These are phyloP conservation scores for Solanum infundibuliforme DNA, from an alignment of 257 asterid species.

Conservation along the genomic window DNA sequence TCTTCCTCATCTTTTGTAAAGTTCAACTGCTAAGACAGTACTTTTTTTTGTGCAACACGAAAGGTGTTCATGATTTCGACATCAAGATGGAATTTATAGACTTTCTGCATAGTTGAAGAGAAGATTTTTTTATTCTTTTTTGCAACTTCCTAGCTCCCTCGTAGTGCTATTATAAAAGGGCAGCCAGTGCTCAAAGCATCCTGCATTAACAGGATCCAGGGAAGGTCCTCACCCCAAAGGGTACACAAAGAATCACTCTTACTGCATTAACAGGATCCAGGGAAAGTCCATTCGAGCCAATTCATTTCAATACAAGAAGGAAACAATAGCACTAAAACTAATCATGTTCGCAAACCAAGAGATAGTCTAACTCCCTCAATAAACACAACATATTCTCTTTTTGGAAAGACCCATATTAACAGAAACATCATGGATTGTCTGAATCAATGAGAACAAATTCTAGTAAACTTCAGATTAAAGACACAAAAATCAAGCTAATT, in stretches of 20 bases:
- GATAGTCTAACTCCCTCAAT: not conserved
- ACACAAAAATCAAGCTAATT: not conserved
- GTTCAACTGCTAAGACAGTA: not conserved
- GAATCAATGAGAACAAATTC: not conserved
- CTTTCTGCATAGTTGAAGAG: not conserved
- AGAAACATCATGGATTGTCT: not conserved
- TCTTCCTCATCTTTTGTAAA: not conserved
- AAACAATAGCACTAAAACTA: not conserved
- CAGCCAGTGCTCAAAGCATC: not conserved
- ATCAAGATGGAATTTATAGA: not conserved
- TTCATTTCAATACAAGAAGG: not conserved
- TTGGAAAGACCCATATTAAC: no score
- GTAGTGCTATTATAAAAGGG: not conserved
- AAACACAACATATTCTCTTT: no score
- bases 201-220: not conserved
- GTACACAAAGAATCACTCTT: no score
- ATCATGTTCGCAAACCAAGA: not conserved
- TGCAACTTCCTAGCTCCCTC: not conserved
- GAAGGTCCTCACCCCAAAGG: no score
- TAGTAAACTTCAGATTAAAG: not conserved
- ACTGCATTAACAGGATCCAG: not conserved
- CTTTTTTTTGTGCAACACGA: not conserved
- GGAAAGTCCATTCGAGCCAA: not conserved
- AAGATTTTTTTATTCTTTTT: not conserved
- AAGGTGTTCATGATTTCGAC: not conserved